Base-by-base conservation (phyloP, 2,329 filamentous ascomycete species). In the Fusarium musae region DNA sequence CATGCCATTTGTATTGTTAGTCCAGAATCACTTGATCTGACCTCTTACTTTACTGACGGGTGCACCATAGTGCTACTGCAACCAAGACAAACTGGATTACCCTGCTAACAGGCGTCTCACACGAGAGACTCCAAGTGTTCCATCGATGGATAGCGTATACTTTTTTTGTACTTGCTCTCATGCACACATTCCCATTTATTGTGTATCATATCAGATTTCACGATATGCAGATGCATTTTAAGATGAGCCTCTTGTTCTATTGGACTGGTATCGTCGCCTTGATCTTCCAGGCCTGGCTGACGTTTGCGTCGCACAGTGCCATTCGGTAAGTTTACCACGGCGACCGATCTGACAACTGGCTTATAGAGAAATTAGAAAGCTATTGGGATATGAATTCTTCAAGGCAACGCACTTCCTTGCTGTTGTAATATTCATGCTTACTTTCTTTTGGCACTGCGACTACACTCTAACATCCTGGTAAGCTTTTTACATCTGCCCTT, bases 261-360 rank as follows among this genome's bases (percentile, higher is more conserved):
- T 59, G 56, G 56, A 59, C 56, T 12, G 56, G 56, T 2, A 59
- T 59, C 3, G 56, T 59, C 12, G 56, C 56, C 11, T 4, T 59
- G 13, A 2, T 59, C 19, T 59, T 59, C 34, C 42, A 59, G 50
- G 56, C 56, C 1, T 59, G 56, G 56, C 26, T 59, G 2, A 59
- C 56, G 11, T 59, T 59, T 59, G 56, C 56, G 2, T 59, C 56
- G 1, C 56, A 59, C 10, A 59, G 56, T 12, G 30, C 34, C 15
- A 37, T 59, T 12, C 32, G 42, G 56, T 59, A 30, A 8, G 56
- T 6, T 3, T 4, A 2, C 3, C 17, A 6, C 3, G 11, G 0
- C 4, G 10, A 2, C 6, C 1, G 0, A 13, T 26, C 6, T n/a
- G 4, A 8, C 7, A 10, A 3, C 7, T 19, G 3, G 21, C 34